phyloP scores from a whole-genome alignment of 2,329 filamentous ascomycete genomes.

The Ceratocystis lukuohia region DNA sequence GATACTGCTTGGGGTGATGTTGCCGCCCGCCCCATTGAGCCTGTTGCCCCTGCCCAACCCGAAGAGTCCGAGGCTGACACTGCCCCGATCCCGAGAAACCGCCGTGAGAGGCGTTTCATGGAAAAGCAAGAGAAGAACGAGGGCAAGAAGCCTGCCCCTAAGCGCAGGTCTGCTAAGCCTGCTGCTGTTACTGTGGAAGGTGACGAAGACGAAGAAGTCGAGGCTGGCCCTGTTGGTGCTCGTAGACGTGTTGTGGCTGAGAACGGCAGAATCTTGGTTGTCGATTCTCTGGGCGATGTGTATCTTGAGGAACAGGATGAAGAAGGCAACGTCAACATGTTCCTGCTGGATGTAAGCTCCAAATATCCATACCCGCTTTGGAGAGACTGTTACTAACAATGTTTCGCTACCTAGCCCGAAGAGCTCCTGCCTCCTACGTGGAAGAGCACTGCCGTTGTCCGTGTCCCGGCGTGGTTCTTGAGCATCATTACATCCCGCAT shows the following conservation, averaged over 20 bases:
- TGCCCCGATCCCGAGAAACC: conserved; percentile 53
- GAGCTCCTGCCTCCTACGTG: conserved; percentile 68
- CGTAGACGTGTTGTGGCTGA: conserved; percentile 83
- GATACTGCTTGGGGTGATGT: conserved; percentile 84
- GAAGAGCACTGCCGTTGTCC: conserved; percentile 68
- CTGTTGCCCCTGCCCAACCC: conserved; percentile 29
- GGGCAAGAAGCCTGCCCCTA: conserved; percentile 40
- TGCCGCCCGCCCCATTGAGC: conserved; percentile 39
- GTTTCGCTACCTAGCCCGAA: conserved; percentile 43
- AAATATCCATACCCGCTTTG: neutral
- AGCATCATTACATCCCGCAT: conserved; percentile 40
- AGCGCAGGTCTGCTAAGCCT: conserved; percentile 25
- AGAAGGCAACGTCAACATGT: conserved; percentile 71
- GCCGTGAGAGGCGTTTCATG: conserved; percentile 76
- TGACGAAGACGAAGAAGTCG: conserved; percentile 36
- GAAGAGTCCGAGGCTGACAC: conserved; percentile 28
- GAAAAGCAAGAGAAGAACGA: conserved; percentile 70
- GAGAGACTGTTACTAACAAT: neutral
- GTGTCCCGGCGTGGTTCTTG: conserved; percentile 58
- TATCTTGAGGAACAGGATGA: conserved; percentile 88
- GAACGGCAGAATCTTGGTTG: conserved; percentile 89
- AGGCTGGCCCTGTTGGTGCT: conserved; percentile 53
- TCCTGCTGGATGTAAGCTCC: conserved; percentile 66
- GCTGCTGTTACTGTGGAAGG: conserved; percentile 27
- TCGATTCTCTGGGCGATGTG: conserved; percentile 83